phyloP scores from a whole-genome alignment of 352 stramenopile species.

The Phytophthora boehmeriae region DNA sequence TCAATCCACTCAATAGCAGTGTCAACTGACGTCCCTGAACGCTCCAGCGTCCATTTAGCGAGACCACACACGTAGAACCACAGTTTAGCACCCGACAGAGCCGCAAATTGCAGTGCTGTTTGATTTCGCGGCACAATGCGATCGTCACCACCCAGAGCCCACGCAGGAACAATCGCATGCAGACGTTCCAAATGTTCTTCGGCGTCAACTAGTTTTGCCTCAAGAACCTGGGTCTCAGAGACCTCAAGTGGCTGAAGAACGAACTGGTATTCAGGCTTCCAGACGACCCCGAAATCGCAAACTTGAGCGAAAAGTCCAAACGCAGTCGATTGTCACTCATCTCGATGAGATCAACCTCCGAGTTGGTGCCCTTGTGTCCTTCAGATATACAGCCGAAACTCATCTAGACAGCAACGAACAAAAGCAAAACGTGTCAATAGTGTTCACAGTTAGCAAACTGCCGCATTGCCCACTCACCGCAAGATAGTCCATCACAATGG shows the following conservation, averaged over 20 bases:
- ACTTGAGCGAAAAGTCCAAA: conserved; percentile 28
- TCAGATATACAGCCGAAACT: conserved; percentile 11
- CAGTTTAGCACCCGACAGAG: conserved; percentile 19
- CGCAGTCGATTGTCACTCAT: conserved; percentile 33
- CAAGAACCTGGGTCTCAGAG: conserved; percentile 32
- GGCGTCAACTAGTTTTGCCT: conserved; percentile 29
- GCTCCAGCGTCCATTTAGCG: conserved; percentile 16
- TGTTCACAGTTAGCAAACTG: no score
- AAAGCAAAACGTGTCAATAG: neutral
- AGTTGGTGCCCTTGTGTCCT: conserved; percentile 6
- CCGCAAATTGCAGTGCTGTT: conserved; percentile 16
- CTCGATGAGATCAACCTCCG: conserved; percentile 27
- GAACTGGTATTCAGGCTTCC: conserved; percentile 38
- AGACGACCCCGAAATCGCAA: conserved; percentile 31
- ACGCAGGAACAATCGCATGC: conserved; percentile 29
- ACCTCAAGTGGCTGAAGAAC: conserved; percentile 33
- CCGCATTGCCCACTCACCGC: conserved; percentile 8
- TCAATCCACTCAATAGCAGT: conserved; percentile 9
- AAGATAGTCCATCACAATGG: conserved; percentile 33
- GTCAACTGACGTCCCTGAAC: conserved; percentile 8
- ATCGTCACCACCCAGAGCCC: conserved; percentile 12
- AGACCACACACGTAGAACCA: conserved; percentile 26
- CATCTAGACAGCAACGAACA: conserved; percentile 11
- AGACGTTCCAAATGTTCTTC: conserved; percentile 29
- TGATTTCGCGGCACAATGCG: conserved; percentile 2